A percentile compares a stretch with the other conserved stretches of the same genome.
These are phyloP conservation scores for Oryza rufipogon DNA, from an alignment of 176 grass and related monocot species.

Conservation along the genomic window DNA sequence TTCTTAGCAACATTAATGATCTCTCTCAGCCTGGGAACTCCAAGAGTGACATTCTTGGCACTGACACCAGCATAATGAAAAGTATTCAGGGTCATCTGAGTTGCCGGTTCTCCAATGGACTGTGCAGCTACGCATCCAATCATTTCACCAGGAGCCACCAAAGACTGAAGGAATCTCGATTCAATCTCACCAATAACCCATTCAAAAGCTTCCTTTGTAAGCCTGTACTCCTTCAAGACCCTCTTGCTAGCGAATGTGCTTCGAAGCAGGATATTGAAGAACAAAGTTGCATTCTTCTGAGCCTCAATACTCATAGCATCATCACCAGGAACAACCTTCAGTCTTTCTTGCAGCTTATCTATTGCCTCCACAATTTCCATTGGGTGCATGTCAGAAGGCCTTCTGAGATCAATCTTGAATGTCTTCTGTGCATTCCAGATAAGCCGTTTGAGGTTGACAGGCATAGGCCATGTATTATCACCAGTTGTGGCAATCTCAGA, in stretches of 20 bases:
- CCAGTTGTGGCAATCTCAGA: conserved; percentile 91
- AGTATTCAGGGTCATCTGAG: conserved; percentile 96
- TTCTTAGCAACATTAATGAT: conserved; percentile 99
- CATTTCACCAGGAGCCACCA: conserved; percentile 96
- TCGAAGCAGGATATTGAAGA: conserved; percentile 95
- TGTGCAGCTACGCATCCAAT: conserved; percentile 99
- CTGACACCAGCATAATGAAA: conserved; percentile 99
- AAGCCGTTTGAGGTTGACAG: conserved; percentile 92
- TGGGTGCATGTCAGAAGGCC: conserved; percentile 96
- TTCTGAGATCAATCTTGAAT: conserved; percentile 94
- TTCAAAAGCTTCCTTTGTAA: conserved; percentile 98
- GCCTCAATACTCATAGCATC: conserved; percentile 94
- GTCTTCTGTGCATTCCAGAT: conserved; percentile 99
- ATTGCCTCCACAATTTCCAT: conserved; percentile 99
- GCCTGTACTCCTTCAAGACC: conserved; percentile 89
- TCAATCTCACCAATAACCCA: conserved; percentile 98
- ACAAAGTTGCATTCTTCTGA: conserved; percentile 95
- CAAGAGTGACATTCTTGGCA: conserved; percentile 99
- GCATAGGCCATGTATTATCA: conserved; percentile 84
- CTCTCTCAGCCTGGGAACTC: conserved; percentile 94
- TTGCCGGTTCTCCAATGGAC: conserved; percentile 94
- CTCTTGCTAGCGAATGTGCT: conserved; percentile 97
- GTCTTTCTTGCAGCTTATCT: conserved; percentile 95
- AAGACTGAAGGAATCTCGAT: conserved; percentile 90
- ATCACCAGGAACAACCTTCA: conserved; percentile 97